Evolutionary conservation across 2,329 filamentous ascomycete genomes (phyloP).

Genomic region (Lecanoromycetidae sp.): DNA sequence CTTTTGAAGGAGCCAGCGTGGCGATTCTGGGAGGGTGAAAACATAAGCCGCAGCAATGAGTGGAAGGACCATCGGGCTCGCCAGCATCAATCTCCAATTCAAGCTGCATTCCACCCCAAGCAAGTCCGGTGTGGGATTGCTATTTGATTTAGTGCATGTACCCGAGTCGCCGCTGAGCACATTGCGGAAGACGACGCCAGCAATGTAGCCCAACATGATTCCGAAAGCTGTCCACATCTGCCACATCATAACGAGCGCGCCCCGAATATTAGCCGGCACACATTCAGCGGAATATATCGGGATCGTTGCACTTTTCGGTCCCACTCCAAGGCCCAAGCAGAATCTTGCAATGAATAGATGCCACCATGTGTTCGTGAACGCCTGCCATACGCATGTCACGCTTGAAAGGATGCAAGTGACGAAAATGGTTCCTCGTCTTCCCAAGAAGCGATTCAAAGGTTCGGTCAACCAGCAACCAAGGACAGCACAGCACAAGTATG

Average conservation of each 20-base stretch:
- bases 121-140: slow-evolving; percentile 22
- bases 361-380: slow-evolving; percentile 12
- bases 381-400: slow-evolving; percentile 28
- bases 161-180: slow-evolving; percentile 15
- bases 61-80: slow-evolving; percentile 36
- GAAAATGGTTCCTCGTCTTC: slow-evolving; percentile 66
- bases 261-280: slow-evolving; percentile 39
- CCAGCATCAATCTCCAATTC: slow-evolving; percentile 59
- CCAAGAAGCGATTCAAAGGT: slow-evolving; percentile 58
- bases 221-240: slow-evolving; percentile 38
- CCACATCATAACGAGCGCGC: slow-evolving; percentile 43
- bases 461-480: slow-evolving; percentile 62
- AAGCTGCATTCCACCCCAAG: slow-evolving; percentile 37
- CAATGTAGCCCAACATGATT: slow-evolving; percentile 24
- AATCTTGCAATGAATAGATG: slow-evolving; percentile 16
- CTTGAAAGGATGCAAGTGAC: slow-evolving; percentile 59
- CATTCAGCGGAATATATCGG: slow-evolving; percentile 44
- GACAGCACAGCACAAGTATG: slow-evolving; percentile 52
- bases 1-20: slow-evolving; percentile 14
- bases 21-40: slow-evolving; percentile 23
- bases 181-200: slow-evolving; percentile 31
- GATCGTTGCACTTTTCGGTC: slow-evolving; percentile 31
- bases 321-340: slow-evolving; percentile 13
- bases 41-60: slow-evolving; percentile 13
- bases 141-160: slow-evolving; percentile 26